Evolutionary conservation across 306 rosid genomes (phyloP), one percentile per base, ranked within the genome.

Genomic region (Urtica urens): DNA sequence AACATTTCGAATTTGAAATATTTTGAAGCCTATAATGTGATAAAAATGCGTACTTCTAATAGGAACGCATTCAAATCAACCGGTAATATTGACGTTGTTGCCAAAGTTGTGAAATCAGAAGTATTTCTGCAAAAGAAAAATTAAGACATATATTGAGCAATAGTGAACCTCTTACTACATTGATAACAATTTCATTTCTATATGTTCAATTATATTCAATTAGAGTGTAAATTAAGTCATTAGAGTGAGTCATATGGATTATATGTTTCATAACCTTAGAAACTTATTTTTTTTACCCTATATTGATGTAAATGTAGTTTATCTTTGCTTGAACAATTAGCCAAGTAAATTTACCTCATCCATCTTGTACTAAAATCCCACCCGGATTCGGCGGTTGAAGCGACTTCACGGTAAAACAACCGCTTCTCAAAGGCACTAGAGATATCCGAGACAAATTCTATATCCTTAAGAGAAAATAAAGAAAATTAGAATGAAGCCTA

Each of bases 321-420:
- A n/a, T n/a, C n/a, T n/a, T n/a, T n/a, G n/a, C n/a, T n/a, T n/a
- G n/a, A n/a, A n/a, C n/a, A n/a, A n/a, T n/a, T n/a, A n/a, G 13
- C 10, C 0, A 4, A 40, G 37, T 9, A 21, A 34, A 9, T 34
- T n/a, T 9, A 88, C 93, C 83, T 81, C 90, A 88, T 76, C 95
- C 94, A 90, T 73, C 99, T 71, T 46, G 94, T 53, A 77, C 95
- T 85, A 61, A 90, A 90, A 59, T 90, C 95, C 95, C 95, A 85
- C 65, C 99, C 95, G 3, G 95, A 76, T 69, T 90, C 99, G 4
- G 85, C 92, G 16, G 90, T 38, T 23, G 99, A 75, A 3, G 99
- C 85, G 31, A 84, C 44, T 28, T 81, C 87, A n/a, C 58, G 79
- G 76, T 77, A 90, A 60, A 84, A 74, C 2, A 55, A 64, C 40